A percentile compares a stretch with the other conserved stretches of the same genome.
phyloP scores from a whole-genome alignment of 2,329 filamentous ascomycete genomes.

The Epichloe uncinata region DNA sequence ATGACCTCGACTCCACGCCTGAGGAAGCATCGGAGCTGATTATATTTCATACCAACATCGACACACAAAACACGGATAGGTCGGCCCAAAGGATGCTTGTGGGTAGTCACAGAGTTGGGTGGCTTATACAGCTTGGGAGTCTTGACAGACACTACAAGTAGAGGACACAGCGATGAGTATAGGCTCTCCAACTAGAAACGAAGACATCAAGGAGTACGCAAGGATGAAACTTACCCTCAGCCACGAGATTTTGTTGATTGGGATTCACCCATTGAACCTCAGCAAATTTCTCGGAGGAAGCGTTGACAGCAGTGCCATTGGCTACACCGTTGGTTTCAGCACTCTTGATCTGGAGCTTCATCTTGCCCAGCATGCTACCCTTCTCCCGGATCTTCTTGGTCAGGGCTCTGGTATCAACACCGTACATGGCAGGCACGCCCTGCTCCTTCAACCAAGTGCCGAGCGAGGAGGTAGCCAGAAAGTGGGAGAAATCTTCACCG shows the following conservation, averaged over 20 bases:
- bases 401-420: constrained; percentile 82
- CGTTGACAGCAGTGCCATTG: constrained; percentile 17
- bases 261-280: constrained; percentile 80
- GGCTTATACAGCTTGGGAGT: constrained; percentile 77
- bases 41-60: constrained; percentile 97
- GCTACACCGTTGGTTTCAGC: constrained; percentile 29
- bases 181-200: constrained; percentile 11
- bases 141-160: constrained; percentile 66
- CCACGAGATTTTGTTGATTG: constrained; percentile 84
- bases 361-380: constrained; percentile 89
- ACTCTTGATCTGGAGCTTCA: constrained; percentile 54
- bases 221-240: constrained; percentile 59
- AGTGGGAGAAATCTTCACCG: constrained; percentile 91
- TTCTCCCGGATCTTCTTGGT: constrained; percentile 90
- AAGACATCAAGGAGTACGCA: constrained; percentile 7
- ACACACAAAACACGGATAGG: constrained; percentile 79
- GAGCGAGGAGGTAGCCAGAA: constrained; percentile 78
- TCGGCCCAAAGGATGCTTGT: constrained; percentile 81
- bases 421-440: constrained; percentile 84
- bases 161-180: constrained; percentile 20
- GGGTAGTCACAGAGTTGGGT: constrained; percentile 51
- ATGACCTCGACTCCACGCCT: constrained; percentile 85
- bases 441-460: constrained; percentile 96
- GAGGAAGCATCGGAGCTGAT: constrained; percentile 88
- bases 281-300: constrained; percentile 47